Base-by-base conservation (phyloP, 1,284 basidiomycete species). In the Microbotryum saponariae region DNA sequence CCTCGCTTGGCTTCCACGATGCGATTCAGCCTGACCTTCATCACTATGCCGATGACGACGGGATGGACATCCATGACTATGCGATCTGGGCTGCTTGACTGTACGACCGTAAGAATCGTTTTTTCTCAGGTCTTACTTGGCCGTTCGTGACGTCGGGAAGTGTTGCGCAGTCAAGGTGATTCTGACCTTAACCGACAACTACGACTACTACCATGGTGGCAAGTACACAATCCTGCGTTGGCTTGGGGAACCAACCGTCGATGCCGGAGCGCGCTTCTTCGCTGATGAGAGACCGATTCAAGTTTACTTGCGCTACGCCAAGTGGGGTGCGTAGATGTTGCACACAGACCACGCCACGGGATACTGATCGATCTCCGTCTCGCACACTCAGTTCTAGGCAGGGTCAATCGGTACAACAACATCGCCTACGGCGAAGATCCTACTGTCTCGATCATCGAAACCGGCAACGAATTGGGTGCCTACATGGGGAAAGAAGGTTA, bases 391-490 rank as follows among this genome's bases (percentile, higher is more conserved):
- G 37, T 42, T 42, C 16, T 42, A 18, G 37, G 37, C 16, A 25
- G 16, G 42, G 46, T 42, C 25, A 69, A 69, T 54, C n/a, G 61
- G 21, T 69, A 65, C 63, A 70, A 58, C 4, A 61, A 63, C 46
- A 56, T 69, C 5, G 18, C 52, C 3, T 67, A 59, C 46, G 48
- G 25, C 18, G 33, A 67, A 31, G 69, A 70, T 42, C 69, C 69
- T 2, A 68, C 68, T 6, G 66, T 70, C 21, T 25, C 67, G 10
- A 59, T 55, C 2, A 64, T 61, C 58, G 67, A 69, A 58, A 70
- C 69, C 0, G 65, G 65, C 20, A 66, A 66, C 55, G 65, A 66
- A 52, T 58, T 64, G 20, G 65, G 69, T 20, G 68, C 63, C 5
- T 64, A 64, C 59, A 64, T 64, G 29, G 51, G 60, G 5, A 44